Conservation (phyloP, 31 red algal species). For the Endocladia muricata region DNA sequence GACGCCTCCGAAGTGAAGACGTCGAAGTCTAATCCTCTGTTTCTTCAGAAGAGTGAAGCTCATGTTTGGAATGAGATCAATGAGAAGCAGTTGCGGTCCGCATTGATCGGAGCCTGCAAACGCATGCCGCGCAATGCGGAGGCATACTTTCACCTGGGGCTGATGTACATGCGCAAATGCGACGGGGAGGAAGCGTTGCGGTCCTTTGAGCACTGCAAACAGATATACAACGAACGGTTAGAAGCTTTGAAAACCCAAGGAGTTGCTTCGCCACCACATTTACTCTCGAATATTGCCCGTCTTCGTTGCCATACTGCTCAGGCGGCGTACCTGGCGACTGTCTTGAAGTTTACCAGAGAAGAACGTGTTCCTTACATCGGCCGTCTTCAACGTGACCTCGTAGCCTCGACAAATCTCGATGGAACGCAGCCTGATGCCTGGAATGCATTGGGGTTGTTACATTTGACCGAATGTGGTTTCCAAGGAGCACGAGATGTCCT, state of each 20-base stretch:
- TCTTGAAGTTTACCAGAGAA: conserved; percentile 23
- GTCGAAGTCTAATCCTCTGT: too few relatives aligned
- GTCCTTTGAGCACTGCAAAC: conserved; percentile 53
- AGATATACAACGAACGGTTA: conserved; percentile 41
- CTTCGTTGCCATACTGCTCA: conserved; percentile 66
- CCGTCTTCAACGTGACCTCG: conserved; percentile 48
- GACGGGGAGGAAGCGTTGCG: conserved; percentile 60
- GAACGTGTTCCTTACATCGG: conserved; percentile 35
- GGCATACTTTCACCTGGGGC: conserved; percentile 76
- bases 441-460: conserved; percentile 77
- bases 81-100: conserved; percentile 81
- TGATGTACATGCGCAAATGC: conserved; percentile 66
- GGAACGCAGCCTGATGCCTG: conserved; percentile 59
- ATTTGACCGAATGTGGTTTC: conserved; percentile 61
- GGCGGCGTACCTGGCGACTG: conserved; percentile 62
- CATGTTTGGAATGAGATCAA: conserved; percentile 61
- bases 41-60: too few relatives aligned
- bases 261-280: conserved; percentile 19
- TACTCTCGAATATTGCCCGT: conserved; percentile 32
- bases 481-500: conserved; percentile 51
- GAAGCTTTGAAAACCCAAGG: conserved; percentile 18
- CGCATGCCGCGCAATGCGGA: conserved; percentile 78
- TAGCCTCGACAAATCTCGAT: conserved; percentile 30
- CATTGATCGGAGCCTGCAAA: conserved; percentile 74
- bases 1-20: too few relatives aligned